These are phyloP conservation scores for Heritiera littoralis DNA, from an alignment of 345 rosid genomes.

Conservation along the genomic window DNA sequence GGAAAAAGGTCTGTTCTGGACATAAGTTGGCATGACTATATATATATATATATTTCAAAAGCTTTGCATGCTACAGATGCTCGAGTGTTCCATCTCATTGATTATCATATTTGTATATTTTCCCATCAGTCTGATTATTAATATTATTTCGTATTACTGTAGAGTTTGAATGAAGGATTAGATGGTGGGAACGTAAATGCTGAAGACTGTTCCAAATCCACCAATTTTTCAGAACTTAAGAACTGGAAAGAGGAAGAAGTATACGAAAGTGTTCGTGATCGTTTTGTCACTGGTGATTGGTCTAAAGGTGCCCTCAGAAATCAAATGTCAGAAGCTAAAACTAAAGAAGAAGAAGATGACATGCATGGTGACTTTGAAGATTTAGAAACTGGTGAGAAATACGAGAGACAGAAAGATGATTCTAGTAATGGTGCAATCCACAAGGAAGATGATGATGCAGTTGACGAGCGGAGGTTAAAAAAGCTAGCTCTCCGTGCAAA, in stretches of 20 bases:
- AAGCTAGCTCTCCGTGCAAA: constrained; percentile 80
- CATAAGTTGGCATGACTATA: neutral
- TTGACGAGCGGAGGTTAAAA: constrained; percentile 67
- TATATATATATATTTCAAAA: neutral
- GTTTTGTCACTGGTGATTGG: constrained; percentile 94
- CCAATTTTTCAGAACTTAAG: constrained; percentile 44
- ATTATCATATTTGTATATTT: neutral
- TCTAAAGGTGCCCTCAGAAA: constrained; percentile 70
- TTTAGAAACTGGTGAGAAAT: constrained; percentile 76
- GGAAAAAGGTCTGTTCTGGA: constrained; percentile 55
- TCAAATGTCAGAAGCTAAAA: constrained; percentile 37
- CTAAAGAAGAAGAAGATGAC: constrained; percentile 53
- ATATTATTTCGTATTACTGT: constrained; percentile 30
- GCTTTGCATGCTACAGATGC: neutral
- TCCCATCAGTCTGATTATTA: neutral
- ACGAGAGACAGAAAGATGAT: constrained; percentile 39
- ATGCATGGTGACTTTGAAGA: constrained; percentile 89
- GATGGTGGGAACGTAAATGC: constrained; percentile 42
- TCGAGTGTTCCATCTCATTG: neutral
- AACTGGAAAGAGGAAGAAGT: constrained; percentile 68
- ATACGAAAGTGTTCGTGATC: constrained; percentile 73
- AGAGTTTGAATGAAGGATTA: constrained; percentile 52
- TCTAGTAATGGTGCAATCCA: constrained; percentile 32
- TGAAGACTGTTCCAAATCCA: constrained; percentile 82
- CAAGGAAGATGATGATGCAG: constrained; percentile 47